A percentile compares a stretch with the other conserved stretches of the same genome.
Evolutionary conservation across 768 basidiomycete species (phyloP).

Genomic region (Tulasnella sp.): DNA sequence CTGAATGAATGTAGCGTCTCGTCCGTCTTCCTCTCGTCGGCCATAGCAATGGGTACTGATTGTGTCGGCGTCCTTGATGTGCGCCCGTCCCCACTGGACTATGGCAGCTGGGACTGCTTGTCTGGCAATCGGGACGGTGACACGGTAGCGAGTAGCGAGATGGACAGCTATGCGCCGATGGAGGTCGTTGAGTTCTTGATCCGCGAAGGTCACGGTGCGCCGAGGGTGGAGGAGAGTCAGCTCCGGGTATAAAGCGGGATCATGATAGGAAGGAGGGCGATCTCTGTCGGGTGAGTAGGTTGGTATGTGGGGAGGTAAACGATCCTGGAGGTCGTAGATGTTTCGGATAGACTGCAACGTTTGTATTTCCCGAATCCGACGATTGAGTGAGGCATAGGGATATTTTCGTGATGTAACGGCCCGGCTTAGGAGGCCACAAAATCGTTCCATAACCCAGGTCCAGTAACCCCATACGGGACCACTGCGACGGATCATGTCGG

Average conservation of each 20-base stretch:
- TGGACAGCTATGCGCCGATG: not conserved
- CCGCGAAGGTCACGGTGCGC: not conserved
- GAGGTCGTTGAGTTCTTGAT: not conserved
- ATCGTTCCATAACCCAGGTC: not conserved
- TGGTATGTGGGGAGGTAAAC: not conserved
- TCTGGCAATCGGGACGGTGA: not conserved
- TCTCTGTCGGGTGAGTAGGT: not conserved
- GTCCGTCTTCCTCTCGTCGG: not conserved
- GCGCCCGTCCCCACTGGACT: not conserved
- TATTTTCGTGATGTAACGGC: conserved; percentile 34
- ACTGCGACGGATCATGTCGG: not conserved
- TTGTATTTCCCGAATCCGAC: conserved; percentile 36
- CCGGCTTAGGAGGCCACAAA: conserved; percentile 33
- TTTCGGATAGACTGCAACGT: conserved; percentile 31
- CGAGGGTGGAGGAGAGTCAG: not conserved
- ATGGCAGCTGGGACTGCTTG: not conserved
- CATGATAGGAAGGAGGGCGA: not conserved
- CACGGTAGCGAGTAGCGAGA: not conserved
- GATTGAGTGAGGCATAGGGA: conserved; percentile 36
- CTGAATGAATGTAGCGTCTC: not conserved
- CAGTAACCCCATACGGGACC: not conserved
- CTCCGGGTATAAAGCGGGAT: not conserved
- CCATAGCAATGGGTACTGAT: not conserved
- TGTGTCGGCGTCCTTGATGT: not conserved
- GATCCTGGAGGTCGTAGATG: conserved; percentile 32